Percentiles rank a stretch among this genome's conserved stretches.
Conservation (phyloP, 2,329 filamentous ascomycete species). For the Apiospora hydei region DNA sequence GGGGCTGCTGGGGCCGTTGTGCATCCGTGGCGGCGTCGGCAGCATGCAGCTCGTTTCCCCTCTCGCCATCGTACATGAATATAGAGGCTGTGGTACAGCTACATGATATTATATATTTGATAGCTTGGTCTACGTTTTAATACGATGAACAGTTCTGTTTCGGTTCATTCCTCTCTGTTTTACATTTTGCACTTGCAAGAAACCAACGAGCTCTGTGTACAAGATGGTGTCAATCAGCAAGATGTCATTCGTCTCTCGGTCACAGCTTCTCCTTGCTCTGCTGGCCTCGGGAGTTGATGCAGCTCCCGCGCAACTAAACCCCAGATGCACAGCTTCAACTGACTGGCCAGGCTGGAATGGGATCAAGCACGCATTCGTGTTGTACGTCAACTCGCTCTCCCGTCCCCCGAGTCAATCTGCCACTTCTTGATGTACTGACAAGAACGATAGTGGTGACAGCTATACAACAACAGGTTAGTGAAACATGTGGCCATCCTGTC, state of each 20-base stretch:
- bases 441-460: conserved; percentile 41
- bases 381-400: conserved; percentile 40
- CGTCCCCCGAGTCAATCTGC: neutral
- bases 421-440: neutral
- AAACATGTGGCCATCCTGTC: neutral
- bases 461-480: conserved; percentile 41
- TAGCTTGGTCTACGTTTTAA: neutral
- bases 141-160: neutral
- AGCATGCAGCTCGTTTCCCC: neutral
- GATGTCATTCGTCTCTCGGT: neutral
- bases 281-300: neutral
- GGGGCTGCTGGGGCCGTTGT: neutral
- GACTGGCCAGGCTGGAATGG: conserved; percentile 46
- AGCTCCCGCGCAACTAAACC: neutral
- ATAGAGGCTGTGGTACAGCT: neutral
- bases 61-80: neutral
- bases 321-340: neutral
- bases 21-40: neutral
- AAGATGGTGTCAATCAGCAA: neutral
- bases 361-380: conserved; percentile 51
- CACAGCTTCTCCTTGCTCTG: neutral
- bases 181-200: neutral
- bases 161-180: neutral
- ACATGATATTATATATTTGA: neutral
- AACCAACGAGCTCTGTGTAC: neutral